Evolutionary conservation across 2,329 filamentous ascomycete species (phyloP).

Genomic region (Penicillium sclerotigenum): DNA sequence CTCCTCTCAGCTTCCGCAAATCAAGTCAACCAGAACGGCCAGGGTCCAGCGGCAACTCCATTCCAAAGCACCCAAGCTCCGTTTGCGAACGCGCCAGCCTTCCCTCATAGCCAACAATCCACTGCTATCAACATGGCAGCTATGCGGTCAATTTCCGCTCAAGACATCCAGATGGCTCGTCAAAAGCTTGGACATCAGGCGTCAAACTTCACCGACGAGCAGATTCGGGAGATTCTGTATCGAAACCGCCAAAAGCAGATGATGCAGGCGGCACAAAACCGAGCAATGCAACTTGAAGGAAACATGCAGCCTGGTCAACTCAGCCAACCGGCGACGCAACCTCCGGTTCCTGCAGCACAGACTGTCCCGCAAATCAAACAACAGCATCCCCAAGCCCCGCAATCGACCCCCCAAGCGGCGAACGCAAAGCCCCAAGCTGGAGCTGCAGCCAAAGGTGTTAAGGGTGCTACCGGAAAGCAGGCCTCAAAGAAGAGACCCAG

Average conservation of each 20-base stretch:
- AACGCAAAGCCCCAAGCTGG: constrained; percentile 31
- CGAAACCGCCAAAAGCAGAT: constrained; percentile 38
- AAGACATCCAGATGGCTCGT: constrained; percentile 39
- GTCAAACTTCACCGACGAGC: constrained; percentile 41
- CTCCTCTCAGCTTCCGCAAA: constrained; percentile 36
- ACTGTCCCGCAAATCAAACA: constrained; percentile 26
- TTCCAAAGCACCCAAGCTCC: constrained; percentile 29
- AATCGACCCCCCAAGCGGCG: constrained; percentile 28
- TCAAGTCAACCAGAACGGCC: constrained; percentile 28
- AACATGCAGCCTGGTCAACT: constrained; percentile 25
- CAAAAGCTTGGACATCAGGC: constrained; percentile 35
- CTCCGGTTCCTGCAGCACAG: constrained; percentile 21
- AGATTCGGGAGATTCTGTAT: constrained; percentile 38
- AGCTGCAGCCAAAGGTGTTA: constrained; percentile 26
- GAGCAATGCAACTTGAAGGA: constrained; percentile 24
- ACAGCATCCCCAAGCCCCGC: constrained; percentile 21
- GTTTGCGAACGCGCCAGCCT: constrained; percentile 29
- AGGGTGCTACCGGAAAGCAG: constrained; percentile 30
- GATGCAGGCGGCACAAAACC: constrained; percentile 33
- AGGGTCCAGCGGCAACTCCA: constrained; percentile 21
- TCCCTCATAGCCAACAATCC: constrained; percentile 30
- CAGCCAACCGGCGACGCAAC: constrained; percentile 24
- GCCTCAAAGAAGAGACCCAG: constrained; percentile 44
- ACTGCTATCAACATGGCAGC: constrained; percentile 27
- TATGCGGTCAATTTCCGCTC: constrained; percentile 35